Conservation (phyloP, 2,329 filamentous ascomycete genomes). For the Berkeleyomyces basicola region DNA sequence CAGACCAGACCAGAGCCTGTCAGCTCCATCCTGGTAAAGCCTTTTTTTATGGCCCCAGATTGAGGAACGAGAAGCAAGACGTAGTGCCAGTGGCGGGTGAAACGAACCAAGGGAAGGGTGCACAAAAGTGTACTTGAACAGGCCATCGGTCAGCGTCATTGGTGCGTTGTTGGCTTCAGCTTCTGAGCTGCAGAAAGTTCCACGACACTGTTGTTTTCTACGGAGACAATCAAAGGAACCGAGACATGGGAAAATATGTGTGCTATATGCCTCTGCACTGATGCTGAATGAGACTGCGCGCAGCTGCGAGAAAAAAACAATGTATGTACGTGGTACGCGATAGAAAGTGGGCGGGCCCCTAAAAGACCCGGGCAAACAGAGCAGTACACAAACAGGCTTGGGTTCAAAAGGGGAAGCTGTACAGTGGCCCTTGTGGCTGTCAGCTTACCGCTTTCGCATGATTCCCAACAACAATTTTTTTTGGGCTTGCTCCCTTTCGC, state of each 20-base stretch:
- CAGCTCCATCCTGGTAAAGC: too few species aligned
- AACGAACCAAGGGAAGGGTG: too few species aligned
- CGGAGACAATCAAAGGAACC: too few species aligned
- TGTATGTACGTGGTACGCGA: not conserved
- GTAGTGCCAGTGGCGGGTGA: too few species aligned
- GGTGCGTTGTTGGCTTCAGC: too few species aligned
- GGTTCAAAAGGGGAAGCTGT: not conserved
- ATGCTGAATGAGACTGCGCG: not conserved
- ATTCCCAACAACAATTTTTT: constrained; percentile 7
- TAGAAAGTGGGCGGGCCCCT: not conserved
- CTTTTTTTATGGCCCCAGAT: too few species aligned
- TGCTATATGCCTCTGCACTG: not conserved
- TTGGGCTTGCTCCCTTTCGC: not conserved
- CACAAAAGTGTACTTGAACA: too few species aligned
- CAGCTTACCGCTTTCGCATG: not conserved
- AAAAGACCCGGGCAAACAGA: not conserved
- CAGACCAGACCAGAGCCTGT: too few species aligned
- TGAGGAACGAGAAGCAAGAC: too few species aligned
- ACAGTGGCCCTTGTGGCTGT: not conserved
- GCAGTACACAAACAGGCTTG: not conserved
- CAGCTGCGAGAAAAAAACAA: not conserved
- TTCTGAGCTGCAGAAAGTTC: too few species aligned
- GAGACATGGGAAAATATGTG: not conserved
- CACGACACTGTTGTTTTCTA: too few species aligned
- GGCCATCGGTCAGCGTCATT: too few species aligned